Conservation (phyloP, 495 filamentous ascomycete species). For the Neurospora hispaniola region DNA sequence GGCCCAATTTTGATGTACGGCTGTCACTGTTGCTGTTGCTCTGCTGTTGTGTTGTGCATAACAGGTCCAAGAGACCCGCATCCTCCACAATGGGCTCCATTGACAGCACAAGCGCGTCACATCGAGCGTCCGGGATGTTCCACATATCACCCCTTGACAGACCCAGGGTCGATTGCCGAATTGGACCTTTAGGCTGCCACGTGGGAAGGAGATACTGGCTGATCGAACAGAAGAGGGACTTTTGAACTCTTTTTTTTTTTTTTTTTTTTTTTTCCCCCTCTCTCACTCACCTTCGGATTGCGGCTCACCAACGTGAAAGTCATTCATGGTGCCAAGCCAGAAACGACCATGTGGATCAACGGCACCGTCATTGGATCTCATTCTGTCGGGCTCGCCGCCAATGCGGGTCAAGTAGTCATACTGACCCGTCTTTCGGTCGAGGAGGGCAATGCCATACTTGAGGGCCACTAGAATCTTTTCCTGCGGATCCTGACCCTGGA, state of each 20-base stretch:
- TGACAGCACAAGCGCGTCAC: not conserved
- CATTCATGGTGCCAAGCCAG: constrained; percentile 87
- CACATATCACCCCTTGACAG: not conserved
- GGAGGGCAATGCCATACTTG: constrained; percentile 69
- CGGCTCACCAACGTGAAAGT: constrained; percentile 44
- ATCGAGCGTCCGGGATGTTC: not conserved
- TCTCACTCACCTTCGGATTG: constrained; percentile 41
- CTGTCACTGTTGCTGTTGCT: not conserved
- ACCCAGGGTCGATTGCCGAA: not conserved
- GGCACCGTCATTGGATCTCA: constrained; percentile 71
- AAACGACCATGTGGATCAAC: constrained; percentile 74
- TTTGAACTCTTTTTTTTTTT: constrained; percentile 1
- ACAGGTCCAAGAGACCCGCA: not conserved
- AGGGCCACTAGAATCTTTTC: constrained; percentile 64
- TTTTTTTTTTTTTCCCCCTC: constrained; percentile 9
- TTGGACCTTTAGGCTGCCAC: constrained; percentile 9
- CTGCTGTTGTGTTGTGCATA: not conserved
- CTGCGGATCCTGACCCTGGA: constrained; percentile 53
- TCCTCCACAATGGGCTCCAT: not conserved
- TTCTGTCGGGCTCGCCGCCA: constrained; percentile 34
- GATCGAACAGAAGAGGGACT: not conserved
- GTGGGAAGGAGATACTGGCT: constrained; percentile 10
- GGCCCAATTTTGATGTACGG: not conserved
- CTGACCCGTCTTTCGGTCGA: constrained; percentile 56
- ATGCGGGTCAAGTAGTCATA: constrained; percentile 37